phyloP scores from a whole-genome alignment of 1,139 yeast genomes.

The Nakaseomyces bracarensis region DNA sequence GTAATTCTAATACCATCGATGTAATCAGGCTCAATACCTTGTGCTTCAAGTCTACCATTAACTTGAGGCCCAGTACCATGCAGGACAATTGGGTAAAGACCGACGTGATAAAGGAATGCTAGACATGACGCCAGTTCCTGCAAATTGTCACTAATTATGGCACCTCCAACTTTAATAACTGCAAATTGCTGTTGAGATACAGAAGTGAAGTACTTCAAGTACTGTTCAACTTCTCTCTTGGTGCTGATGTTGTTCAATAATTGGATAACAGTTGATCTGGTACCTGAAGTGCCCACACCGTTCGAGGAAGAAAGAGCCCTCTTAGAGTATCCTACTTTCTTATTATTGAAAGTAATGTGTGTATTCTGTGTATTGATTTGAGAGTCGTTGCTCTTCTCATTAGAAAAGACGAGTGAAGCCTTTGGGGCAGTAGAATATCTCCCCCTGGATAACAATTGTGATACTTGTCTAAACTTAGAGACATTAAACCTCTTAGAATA shows the following conservation, averaged over 20 bases:
- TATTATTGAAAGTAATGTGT: slow-evolving; percentile 10
- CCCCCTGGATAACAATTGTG: neutral
- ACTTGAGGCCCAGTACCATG: slow-evolving; percentile 99
- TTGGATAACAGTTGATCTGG: slow-evolving; percentile 92
- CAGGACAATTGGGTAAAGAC: slow-evolving; percentile 88
- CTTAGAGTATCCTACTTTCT: slow-evolving; percentile 24
- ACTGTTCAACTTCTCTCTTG: slow-evolving; percentile 95
- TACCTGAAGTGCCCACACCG: slow-evolving; percentile 33
- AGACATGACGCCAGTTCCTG: slow-evolving; percentile 90
- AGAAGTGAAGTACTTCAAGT: slow-evolving; percentile 89
- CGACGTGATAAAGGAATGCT: slow-evolving; percentile 94
- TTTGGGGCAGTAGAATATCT: slow-evolving; percentile 1
- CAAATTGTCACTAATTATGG: slow-evolving; percentile 89
- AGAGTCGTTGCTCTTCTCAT: neutral
- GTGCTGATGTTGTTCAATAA: slow-evolving; percentile 91
- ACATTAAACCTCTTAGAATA: neutral
- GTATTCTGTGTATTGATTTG: neutral
- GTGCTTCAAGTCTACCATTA: slow-evolving; percentile 83
- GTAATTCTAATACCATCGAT: slow-evolving; percentile 96
- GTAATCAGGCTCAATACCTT: slow-evolving; percentile 93
- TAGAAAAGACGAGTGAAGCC: slow-evolving; percentile 1
- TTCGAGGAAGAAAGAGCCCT: slow-evolving; percentile 21
- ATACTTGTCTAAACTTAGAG: neutral
- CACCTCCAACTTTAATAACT: slow-evolving; percentile 98
- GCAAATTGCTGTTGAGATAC: slow-evolving; percentile 96